Evolutionary conservation across 2,329 filamentous ascomycete genomes (phyloP), one percentile per base, ranked within the genome.

Genomic region (Furcasterigmium sp.): DNA sequence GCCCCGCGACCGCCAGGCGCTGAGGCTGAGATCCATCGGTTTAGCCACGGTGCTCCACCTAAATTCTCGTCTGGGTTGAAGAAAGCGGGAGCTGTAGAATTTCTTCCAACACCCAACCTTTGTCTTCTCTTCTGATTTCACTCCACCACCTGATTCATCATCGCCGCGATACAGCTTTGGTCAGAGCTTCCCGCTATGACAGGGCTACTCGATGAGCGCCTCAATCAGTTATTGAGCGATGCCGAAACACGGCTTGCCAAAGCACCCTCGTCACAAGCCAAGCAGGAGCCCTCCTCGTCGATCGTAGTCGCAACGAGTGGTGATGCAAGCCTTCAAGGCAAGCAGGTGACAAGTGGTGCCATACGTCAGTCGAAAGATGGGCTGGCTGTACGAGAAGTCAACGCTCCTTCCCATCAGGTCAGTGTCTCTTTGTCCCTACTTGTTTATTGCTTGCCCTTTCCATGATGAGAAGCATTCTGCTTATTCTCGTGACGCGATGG

Each of bases 401-500:
- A 42, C 30, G 42, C 39, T 35, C 21, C 20, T 13, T 26, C 39
- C 13, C 23, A 47, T 17, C 47, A 45, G 39, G 47, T 49, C 42
- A 17, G 47, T 41, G 25, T n/a, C n/a, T n/a, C n/a, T n/a, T n/a
- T n/a, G n/a, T n/a, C n/a, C n/a, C n/a, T n/a, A n/a, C n/a, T n/a
- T n/a, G n/a, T n/a, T n/a, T n/a, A n/a, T n/a, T n/a, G n/a, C n/a
- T 17, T 13, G 39, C 42, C 35, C 28, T 29, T n/a, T 36, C 28
- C 43, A 51, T 67, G 67, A 70, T 69, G 67, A 70, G 56, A 65
- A 59, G 48, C 54, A 56, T 59, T 60, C 53, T 59, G 46, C 48
- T 51, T 49, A 34, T 39, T 36, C 37, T 17, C n/a, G 44, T 51
- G 48, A 51, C 46, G 48, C 45, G 62, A 55, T 59, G 56, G 53